Evolutionary conservation across 169 alveolate genomes (phyloP).

Genomic region (Plasmodium yoelii): DNA sequence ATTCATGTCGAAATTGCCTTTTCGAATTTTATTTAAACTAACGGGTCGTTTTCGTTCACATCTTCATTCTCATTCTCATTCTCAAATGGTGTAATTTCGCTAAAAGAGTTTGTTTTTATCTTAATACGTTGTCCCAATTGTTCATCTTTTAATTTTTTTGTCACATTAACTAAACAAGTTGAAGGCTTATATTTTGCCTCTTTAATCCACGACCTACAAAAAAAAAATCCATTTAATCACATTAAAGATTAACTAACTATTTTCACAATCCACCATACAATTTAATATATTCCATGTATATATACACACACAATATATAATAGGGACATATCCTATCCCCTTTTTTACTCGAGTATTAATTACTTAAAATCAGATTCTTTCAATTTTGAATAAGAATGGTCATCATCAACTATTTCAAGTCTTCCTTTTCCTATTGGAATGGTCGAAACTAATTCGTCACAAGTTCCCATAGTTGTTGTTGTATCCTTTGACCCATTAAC

Average conservation of each 20-base stretch:
- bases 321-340: neutral
- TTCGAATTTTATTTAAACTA: constrained; percentile 8
- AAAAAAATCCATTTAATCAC: neutral
- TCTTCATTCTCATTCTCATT: constrained; percentile 37
- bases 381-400: constrained; percentile 70
- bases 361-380: constrained; percentile 72
- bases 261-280: too few relatives aligned
- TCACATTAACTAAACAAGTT: constrained; percentile 43
- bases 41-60: constrained; percentile 52
- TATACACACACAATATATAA: too few relatives aligned
- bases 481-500: constrained; percentile 69
- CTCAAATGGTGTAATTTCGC: constrained; percentile 49
- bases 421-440: constrained; percentile 70
- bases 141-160: constrained; percentile 61
- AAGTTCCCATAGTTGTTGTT: constrained; percentile 38
- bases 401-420: constrained; percentile 56
- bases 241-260: too few relatives aligned
- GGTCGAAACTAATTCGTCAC: constrained; percentile 46
- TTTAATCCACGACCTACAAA: constrained; percentile 69
- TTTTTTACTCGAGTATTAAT: neutral
- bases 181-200: constrained; percentile 70
- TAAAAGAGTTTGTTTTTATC: constrained; percentile 22
- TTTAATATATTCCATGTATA: too few relatives aligned
- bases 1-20: neutral
- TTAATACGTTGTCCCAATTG: constrained; percentile 19